Evolutionary conservation across 2,329 filamentous ascomycete species (phyloP).

Genomic region (Neonectria faginata): DNA sequence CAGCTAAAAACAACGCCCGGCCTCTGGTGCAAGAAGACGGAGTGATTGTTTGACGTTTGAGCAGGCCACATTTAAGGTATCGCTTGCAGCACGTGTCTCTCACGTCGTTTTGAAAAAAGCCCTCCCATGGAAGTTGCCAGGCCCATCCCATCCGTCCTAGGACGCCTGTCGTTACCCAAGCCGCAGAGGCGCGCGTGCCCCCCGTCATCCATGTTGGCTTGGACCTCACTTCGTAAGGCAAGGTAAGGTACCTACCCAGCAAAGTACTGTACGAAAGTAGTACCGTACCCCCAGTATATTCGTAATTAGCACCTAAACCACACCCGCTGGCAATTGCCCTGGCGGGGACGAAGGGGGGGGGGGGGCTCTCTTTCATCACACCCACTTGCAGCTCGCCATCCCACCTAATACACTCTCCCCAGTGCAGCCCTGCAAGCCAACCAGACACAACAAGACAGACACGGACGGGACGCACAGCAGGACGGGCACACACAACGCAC

Average conservation of each 20-base stretch:
- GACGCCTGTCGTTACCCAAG: constrained; percentile 1
- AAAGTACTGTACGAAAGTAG: background rate
- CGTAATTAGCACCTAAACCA: background rate
- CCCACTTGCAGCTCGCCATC: background rate
- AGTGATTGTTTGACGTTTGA: background rate
- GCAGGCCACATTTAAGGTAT: background rate
- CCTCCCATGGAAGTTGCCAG: background rate
- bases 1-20: background rate
- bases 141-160: background rate
- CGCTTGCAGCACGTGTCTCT: background rate
- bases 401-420: background rate
- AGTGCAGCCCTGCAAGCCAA: background rate
- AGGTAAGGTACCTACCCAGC: background rate
- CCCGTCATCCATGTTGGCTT: constrained; percentile 32
- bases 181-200: constrained; percentile 13
- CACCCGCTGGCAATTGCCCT: background rate
- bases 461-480: background rate
- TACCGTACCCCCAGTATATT: background rate
- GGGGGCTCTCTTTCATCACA: background rate
- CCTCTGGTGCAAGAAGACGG: background rate
- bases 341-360: background rate
- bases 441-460: background rate
- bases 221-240: constrained; percentile 4
- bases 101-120: background rate
- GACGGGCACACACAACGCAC: background rate